Conservation (phyloP, 2,329 filamentous ascomycete species). For the Davidsoniella eucalypti region DNA sequence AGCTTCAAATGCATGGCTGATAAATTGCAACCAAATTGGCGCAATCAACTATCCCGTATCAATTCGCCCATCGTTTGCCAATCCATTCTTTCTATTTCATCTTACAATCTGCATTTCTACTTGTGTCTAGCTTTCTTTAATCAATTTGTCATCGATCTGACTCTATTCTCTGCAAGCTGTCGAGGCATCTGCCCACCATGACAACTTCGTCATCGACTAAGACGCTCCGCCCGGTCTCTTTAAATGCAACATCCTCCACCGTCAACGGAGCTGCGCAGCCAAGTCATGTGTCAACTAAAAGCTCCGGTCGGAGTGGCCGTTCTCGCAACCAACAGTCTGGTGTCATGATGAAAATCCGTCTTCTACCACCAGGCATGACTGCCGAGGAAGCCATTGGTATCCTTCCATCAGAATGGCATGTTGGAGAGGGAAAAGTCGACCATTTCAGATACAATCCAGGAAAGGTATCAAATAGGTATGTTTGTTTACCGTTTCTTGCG, state of each 20-base stretch:
- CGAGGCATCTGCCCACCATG: background rate
- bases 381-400: constrained; percentile 56
- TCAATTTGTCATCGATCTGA: background rate
- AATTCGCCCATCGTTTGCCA: too few relatives aligned
- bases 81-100: too few relatives aligned
- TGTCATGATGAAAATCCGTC: constrained; percentile 70
- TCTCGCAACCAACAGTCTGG: constrained; percentile 28
- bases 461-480: constrained; percentile 50
- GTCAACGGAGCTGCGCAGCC: background rate
- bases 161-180: background rate
- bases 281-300: background rate
- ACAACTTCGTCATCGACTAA: constrained; percentile 4
- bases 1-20: too few relatives aligned
- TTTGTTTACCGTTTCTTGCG: background rate
- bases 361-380: constrained; percentile 74
- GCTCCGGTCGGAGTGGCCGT: background rate
- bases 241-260: background rate
- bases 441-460: constrained; percentile 53
- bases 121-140: background rate
- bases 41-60: too few relatives aligned
- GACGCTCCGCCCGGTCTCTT: background rate
- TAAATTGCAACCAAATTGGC: too few relatives aligned
- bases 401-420: constrained; percentile 66
- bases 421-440: constrained; percentile 67
- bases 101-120: too few relatives aligned